phyloP scores from a whole-genome alignment of 2,329 filamentous ascomycete species.

The Lecanicillium sp. region DNA sequence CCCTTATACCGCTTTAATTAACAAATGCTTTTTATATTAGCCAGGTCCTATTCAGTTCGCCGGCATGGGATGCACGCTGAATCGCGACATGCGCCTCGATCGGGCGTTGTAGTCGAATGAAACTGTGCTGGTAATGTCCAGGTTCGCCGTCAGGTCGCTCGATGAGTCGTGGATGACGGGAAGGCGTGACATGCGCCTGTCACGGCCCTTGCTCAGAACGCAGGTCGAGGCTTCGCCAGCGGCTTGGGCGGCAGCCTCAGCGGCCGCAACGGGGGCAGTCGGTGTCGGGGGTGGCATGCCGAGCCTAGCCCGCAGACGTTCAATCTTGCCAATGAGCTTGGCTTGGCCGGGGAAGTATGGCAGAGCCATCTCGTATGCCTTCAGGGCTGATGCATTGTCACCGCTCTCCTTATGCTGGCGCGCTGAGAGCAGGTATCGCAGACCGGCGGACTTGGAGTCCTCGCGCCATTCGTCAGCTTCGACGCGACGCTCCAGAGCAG shows the following conservation, averaged over 20 bases:
- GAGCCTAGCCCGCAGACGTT: conserved; percentile 52
- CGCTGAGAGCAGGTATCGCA: conserved; percentile 83
- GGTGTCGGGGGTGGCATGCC: conserved; percentile 20
- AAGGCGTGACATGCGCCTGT: conserved; percentile 10
- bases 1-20: neutral
- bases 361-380: conserved; percentile 79
- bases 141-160: conserved; percentile 4
- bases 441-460: conserved; percentile 70
- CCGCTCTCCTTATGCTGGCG: conserved; percentile 83
- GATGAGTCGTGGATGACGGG: conserved; percentile 7
- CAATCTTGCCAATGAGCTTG: conserved; percentile 68
- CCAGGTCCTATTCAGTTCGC: conserved; percentile 5
- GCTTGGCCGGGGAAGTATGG: conserved; percentile 81
- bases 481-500: conserved; percentile 81
- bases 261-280: conserved; percentile 1
- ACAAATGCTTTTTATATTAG: neutral
- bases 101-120: conserved; percentile 6
- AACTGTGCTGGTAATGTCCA: conserved; percentile 9
- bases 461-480: conserved; percentile 57
- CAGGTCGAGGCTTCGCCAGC: conserved; percentile 4
- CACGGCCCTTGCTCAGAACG: neutral
- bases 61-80: conserved; percentile 12
- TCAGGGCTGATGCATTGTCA: conserved; percentile 70
- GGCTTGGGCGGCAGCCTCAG: neutral
- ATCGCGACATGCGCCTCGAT: conserved; percentile 17